Base-by-base conservation (phyloP, 2,329 filamentous ascomycete species). In the Paracamarosporium sp. region DNA sequence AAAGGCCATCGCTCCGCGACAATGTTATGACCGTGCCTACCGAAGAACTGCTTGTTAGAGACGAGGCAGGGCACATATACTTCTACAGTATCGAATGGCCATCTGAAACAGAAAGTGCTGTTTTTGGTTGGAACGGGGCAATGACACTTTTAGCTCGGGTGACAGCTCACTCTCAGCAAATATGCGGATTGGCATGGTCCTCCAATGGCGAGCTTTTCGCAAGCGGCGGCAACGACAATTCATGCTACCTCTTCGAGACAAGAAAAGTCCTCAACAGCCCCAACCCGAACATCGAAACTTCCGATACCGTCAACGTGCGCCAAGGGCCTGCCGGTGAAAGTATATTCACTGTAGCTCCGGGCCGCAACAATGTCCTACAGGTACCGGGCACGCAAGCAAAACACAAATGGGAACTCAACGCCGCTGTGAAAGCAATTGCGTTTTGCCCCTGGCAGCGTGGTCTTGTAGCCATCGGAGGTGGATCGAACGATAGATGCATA, bases 371-470 rank as follows among this genome's bases (percentile, higher is more conserved):
- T 1, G 72, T 79, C 20, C 54, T 83, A 17, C 78, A 81, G 24
- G 76, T 91, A 25, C 79, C 79, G 2, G 69, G 78, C 5, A 86
- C 86, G 6, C 79, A 82, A 28, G 87, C 90, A 68, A 89, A 85
- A 66, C 88, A 96, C 73, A 85, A 85, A 30, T 95, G 92, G 86
- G 76, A 82, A 11, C 92, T 99, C 73, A 87, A 87, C 25, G 94
- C 94, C 0, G 95, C 95, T 2, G 91, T 98, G 64, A 99, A 99
- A 77, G 95, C 95, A 30, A 95, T 98, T 66, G 93, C 95, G 1
- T 98, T 98, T 77, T 96, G 94, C 62, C 94, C 95, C 0, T 99
- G 93, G 94, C 90, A 94, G 55, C 86, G 90, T 24, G 90, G 90
- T 3, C 83, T 99, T 4, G 78, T 99, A 36, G 95, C 95, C 13